A percentile compares a stretch with the other conserved stretches of the same genome.
These are phyloP conservation scores for Wickerhamomyces sydowiorum DNA, from an alignment of 805 yeast genomes.

Conservation along the genomic window DNA sequence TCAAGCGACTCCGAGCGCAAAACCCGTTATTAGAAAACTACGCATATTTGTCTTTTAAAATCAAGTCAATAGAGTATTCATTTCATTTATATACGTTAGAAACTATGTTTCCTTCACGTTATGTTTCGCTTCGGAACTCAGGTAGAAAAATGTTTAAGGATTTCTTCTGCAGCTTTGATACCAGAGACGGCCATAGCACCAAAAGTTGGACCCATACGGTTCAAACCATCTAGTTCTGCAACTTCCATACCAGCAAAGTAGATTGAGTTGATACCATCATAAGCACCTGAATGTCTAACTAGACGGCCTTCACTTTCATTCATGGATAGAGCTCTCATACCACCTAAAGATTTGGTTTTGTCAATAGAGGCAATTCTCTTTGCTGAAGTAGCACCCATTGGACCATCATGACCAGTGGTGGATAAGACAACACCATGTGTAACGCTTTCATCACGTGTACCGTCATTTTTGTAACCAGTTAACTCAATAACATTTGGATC, in stretches of 20 bases:
- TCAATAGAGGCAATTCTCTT: slow-evolving; percentile 58
- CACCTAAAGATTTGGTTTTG: slow-evolving; percentile 42
- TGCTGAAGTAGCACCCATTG: slow-evolving; percentile 75
- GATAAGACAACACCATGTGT: slow-evolving; percentile 46
- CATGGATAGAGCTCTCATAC: slow-evolving; percentile 79
- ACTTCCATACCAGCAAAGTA: slow-evolving; percentile 66
- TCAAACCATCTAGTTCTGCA: slow-evolving; percentile 69
- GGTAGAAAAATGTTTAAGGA: background rate
- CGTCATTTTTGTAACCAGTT: slow-evolving; percentile 11
- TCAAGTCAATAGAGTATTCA: no score
- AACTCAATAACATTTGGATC: background rate
- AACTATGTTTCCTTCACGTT: no score
- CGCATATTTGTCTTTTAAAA: no score
- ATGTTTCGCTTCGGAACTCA: no score
- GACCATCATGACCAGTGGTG: slow-evolving; percentile 80
- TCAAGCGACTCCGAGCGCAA: no score
- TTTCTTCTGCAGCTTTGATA: slow-evolving; percentile 64
- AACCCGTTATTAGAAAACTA: no score
- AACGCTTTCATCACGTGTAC: background rate
- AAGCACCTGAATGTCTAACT: slow-evolving; percentile 55
- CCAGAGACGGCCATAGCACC: slow-evolving; percentile 80
- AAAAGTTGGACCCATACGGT: slow-evolving; percentile 83
- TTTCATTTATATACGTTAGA: no score
- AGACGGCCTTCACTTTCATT: slow-evolving; percentile 71
- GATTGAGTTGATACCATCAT: slow-evolving; percentile 24